Evolutionary conservation across 1,284 basidiomycete species (phyloP), one percentile per base, ranked within the genome.

Genomic region (Ustilago sp.): DNA sequence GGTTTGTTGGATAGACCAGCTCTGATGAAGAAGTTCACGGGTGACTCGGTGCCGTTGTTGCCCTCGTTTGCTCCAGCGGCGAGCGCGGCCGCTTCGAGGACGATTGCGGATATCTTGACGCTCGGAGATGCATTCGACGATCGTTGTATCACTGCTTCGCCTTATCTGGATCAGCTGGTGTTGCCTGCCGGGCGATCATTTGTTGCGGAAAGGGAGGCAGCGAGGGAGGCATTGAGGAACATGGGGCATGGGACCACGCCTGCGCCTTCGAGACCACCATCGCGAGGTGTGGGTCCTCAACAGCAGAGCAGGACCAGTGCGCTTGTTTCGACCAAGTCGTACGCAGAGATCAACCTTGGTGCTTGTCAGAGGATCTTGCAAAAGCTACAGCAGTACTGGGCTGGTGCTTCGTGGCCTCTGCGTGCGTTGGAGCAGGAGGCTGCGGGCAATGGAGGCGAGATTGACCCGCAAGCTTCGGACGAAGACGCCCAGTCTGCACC

Each of bases 161-260:
- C 80, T 13, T 82, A 80, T 28, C 53, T 82, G 39, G 80, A 82
- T 39, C 80, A 82, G 65, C 60, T 82, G 32, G 78, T 82, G 13
- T 51, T 82, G 43, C 80, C 80, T 3, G 75, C 78, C 19, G 80
- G 79, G 5, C 35, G 80, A 8, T 74, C 79, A 4, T 80, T 82
- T 45, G 63, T 80, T 1, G 72, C 78, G 8, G 80, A 81, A 61
- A 64, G 78, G 4, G 76, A 81, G 32, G 76, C 75, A 3, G 75
- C 72, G 13, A 53, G 70, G 11, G 79, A 79, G 32, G 72, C 76
- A 5, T 53, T 81, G 48, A 56, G 78, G 15, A 70, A 59, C n/a
- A 63, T 77, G 61, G 80, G 80, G 12, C 67, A 74, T 32, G 75
- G 75, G n/a, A 73, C 66, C 0, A 77, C 74, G 12, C 74, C 69